These are phyloP conservation scores for Biscogniauxia sp. DNA, from an alignment of 2,329 filamentous ascomycete genomes.

Conservation along the genomic window DNA sequence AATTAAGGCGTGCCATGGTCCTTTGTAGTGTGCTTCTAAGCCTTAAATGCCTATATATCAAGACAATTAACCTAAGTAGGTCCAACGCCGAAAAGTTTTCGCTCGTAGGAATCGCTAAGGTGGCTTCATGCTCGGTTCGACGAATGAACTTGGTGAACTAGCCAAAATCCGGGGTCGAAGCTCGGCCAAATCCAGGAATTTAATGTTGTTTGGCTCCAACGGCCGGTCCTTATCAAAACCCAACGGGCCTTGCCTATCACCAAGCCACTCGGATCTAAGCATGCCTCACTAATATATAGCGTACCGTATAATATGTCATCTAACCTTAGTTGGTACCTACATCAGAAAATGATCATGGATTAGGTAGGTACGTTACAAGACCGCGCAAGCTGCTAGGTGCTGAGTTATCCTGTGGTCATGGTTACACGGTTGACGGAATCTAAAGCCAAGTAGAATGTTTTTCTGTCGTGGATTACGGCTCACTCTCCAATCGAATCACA, in stretches of 20 bases:
- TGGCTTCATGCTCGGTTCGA: background rate
- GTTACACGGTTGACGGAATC: background rate
- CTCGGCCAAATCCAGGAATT: background rate
- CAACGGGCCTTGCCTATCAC: background rate
- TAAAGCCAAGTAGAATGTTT: background rate
- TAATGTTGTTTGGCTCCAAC: background rate
- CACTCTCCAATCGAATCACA: slow-evolving; percentile 7
- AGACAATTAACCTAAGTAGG: no score
- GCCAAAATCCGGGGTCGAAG: background rate
- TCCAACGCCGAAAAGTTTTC: background rate
- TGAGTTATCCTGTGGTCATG: background rate
- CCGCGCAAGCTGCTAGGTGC: background rate
- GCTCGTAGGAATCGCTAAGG: background rate
- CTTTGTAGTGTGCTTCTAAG: no score
- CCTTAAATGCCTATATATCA: no score
- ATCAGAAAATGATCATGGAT: no score
- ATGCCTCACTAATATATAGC: background rate
- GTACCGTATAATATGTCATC: no score
- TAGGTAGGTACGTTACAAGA: background rate
- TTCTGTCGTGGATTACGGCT: slow-evolving; percentile 1
- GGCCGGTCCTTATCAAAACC: background rate
- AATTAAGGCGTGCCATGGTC: no score
- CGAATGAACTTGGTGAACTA: background rate
- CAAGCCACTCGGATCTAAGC: background rate
- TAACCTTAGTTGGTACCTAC: no score